A percentile compares a stretch with the other conserved stretches of the same genome.
Evolutionary conservation across 129 eudicot genomes (phyloP).

Genomic region (Artemisia annua): DNA sequence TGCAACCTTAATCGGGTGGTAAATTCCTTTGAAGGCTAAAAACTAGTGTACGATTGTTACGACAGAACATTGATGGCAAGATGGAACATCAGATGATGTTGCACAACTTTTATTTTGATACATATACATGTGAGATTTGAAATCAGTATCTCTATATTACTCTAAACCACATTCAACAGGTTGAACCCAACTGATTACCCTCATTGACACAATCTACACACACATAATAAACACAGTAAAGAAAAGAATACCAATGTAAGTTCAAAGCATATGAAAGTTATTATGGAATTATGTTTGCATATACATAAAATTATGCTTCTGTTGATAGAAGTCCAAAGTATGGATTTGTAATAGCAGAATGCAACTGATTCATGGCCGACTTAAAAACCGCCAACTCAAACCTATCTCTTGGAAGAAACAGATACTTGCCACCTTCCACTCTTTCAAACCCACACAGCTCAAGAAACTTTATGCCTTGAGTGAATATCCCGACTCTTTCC

Average conservation of each 20-base stretch:
- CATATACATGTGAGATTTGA: background rate
- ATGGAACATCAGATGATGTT: no score
- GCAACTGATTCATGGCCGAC: slow-evolving; percentile 50
- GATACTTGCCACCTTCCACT: slow-evolving; percentile 48
- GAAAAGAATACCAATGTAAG: background rate
- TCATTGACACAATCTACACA: background rate
- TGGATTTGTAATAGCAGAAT: slow-evolving; percentile 84
- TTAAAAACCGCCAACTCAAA: slow-evolving; percentile 46
- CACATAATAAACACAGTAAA: background rate
- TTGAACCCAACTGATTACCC: background rate
- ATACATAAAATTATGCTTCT: slow-evolving; percentile 23
- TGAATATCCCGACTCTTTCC: slow-evolving; percentile 72
- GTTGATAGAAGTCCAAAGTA: slow-evolving; percentile 76
- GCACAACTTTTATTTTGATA: no score
- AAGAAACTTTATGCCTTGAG: slow-evolving; percentile 74
- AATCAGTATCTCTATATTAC: background rate
- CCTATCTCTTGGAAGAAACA: slow-evolving; percentile 48
- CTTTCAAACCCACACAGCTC: slow-evolving; percentile 88
- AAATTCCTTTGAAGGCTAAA: background rate
- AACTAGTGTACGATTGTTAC: background rate
- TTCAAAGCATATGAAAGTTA: background rate
- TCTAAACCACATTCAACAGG: background rate
- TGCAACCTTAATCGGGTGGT: no score
- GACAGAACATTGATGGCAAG: no score
- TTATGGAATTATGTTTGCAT: slow-evolving; percentile 4